Evolutionary conservation across 2,329 filamentous ascomycete genomes (phyloP).

Genomic region (Penicillium sp.): DNA sequence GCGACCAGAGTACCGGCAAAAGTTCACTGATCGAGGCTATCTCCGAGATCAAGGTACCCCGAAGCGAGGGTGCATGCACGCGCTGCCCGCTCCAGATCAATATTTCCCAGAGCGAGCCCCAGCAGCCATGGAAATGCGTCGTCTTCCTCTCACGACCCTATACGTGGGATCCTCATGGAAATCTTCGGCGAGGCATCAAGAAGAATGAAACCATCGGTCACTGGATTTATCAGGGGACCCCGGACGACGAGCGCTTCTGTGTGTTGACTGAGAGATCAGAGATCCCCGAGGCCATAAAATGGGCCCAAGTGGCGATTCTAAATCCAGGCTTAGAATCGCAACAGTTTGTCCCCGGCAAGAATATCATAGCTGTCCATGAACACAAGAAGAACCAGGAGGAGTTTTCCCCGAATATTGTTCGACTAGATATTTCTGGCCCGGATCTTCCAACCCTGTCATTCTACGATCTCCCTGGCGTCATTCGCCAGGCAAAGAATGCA

Average conservation of each 20-base stretch:
- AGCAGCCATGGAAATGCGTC: constrained; percentile 65
- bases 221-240: constrained; percentile 59
- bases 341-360: constrained; percentile 58
- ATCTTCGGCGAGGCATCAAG: constrained; percentile 54
- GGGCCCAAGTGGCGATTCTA: constrained; percentile 77
- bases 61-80: constrained; percentile 75
- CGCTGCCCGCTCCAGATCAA: constrained; percentile 81
- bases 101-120: constrained; percentile 57
- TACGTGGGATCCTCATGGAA: constrained; percentile 46
- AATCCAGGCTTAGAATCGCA: constrained; percentile 64
- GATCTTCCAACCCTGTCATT: constrained; percentile 76
- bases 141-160: constrained; percentile 72
- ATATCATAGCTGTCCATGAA: constrained; percentile 34
- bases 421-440: constrained; percentile 74
- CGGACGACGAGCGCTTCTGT: constrained; percentile 62
- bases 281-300: constrained; percentile 70
- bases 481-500: constrained; percentile 68
- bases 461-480: constrained; percentile 83
- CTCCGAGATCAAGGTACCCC: constrained; percentile 70
- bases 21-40: constrained; percentile 69
- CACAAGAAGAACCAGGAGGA: constrained; percentile 54
- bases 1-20: constrained; percentile 85
- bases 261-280: constrained; percentile 63
- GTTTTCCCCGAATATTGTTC: constrained; percentile 82
- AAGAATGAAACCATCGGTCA: constrained; percentile 63